A percentile compares a stretch with the other conserved stretches of the same genome.
These are phyloP conservation scores for Pterocarpus macrocarpus DNA, from an alignment of 306 rosid genomes.

Conservation along the genomic window DNA sequence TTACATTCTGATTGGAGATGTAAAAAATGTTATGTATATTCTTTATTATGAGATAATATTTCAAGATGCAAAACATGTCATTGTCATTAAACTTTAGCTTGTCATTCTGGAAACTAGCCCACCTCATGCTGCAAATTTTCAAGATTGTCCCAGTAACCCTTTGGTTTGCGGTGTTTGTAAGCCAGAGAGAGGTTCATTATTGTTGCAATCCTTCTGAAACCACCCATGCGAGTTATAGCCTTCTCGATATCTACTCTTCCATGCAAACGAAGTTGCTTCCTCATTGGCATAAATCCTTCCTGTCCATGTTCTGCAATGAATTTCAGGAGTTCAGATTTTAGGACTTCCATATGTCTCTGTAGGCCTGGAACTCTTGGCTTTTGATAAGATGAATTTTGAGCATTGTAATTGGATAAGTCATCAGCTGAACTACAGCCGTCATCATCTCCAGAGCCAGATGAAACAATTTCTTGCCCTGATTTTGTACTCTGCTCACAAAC, in stretches of 20 bases:
- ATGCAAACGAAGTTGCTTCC: constrained; percentile 85
- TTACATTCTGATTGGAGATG: constrained; percentile 4
- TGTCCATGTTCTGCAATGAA: constrained; percentile 85
- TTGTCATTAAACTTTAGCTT: neutral
- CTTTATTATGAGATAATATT: constrained; percentile 12
- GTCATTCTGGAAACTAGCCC: constrained; percentile 22
- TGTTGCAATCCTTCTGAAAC: constrained; percentile 83
- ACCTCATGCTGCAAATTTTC: constrained; percentile 83
- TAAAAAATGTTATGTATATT: constrained; percentile 20
- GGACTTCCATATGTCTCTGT: constrained; percentile 83
- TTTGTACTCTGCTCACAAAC: constrained; percentile 48
- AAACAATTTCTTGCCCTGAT: constrained; percentile 47
- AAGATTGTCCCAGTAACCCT: constrained; percentile 90
- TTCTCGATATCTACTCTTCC: constrained; percentile 92
- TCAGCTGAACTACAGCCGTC: constrained; percentile 45
- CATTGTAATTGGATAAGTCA: constrained; percentile 43
- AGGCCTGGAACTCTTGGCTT: constrained; percentile 82
- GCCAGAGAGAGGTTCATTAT: constrained; percentile 86
- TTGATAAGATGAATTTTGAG: constrained; percentile 54
- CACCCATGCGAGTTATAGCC: constrained; percentile 91
- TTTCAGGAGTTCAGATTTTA: constrained; percentile 75
- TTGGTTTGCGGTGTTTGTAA: constrained; percentile 89
- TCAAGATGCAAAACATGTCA: constrained; percentile 26
- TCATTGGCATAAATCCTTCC: constrained; percentile 97
- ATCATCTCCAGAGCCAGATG: constrained; percentile 45